Evolutionary conservation across 768 basidiomycete species (phyloP).

Genomic region (Hygrophoropsis aurantiaca): DNA sequence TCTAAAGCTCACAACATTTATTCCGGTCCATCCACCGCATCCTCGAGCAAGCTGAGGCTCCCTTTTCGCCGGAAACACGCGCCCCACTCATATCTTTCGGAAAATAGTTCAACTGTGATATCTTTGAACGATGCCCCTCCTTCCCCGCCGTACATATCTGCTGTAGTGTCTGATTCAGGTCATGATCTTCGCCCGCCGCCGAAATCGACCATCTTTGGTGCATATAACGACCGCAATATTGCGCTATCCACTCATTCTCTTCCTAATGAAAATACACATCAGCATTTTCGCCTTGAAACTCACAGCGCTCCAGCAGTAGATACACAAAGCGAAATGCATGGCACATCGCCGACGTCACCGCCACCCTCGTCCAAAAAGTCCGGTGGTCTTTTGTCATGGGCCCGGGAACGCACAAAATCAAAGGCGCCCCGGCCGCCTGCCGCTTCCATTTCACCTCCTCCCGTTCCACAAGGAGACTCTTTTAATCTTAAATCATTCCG

Average conservation of each 20-base stretch:
- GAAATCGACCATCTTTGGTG: slow-evolving; percentile 63
- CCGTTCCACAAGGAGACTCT: slow-evolving; percentile 35
- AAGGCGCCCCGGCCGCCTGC: slow-evolving; percentile 27
- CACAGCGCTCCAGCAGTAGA: slow-evolving; percentile 10
- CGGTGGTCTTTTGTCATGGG: slow-evolving; percentile 34
- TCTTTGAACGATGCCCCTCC: slow-evolving; percentile 26
- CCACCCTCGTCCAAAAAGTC: slow-evolving; percentile 33
- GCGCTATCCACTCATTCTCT: slow-evolving; percentile 66
- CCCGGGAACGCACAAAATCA: slow-evolving; percentile 37
- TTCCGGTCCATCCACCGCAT: slow-evolving; percentile 24
- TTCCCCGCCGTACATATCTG: slow-evolving; percentile 32
- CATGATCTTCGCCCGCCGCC: slow-evolving; percentile 51
- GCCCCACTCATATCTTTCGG: slow-evolving; percentile 11
- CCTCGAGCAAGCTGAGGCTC: slow-evolving; percentile 45
- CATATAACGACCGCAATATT: slow-evolving; percentile 50
- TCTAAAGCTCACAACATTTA: slow-evolving; percentile 14
- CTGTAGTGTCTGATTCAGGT: slow-evolving; percentile 45
- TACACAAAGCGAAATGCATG: slow-evolving; percentile 6
- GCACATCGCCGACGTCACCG: slow-evolving; percentile 10
- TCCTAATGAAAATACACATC: slow-evolving; percentile 38
- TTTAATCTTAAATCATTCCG: slow-evolving; percentile 78
- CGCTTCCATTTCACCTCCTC: slow-evolving; percentile 31
- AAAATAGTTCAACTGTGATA: slow-evolving; percentile 6
- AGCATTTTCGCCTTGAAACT: slow-evolving; percentile 16
- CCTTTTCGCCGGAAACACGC: slow-evolving; percentile 42